phyloP scores from a whole-genome alignment of 2,329 filamentous ascomycete species.

The Cercospora berteroae region DNA sequence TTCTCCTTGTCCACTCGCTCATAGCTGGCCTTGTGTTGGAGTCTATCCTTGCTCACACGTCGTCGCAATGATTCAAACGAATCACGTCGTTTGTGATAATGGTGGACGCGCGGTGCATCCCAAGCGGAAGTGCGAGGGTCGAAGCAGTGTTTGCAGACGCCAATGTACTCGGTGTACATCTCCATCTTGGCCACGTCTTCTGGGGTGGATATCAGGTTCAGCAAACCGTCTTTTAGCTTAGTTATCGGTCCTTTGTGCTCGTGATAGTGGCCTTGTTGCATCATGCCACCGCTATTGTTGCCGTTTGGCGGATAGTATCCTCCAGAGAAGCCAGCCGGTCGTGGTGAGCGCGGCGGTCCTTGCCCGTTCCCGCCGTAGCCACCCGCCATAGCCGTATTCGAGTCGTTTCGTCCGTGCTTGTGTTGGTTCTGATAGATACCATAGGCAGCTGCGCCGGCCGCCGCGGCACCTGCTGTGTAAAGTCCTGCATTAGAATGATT shows the following conservation, averaged over 20 bases:
- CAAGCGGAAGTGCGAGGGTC: constrained; percentile 56
- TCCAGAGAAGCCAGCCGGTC: constrained; percentile 8
- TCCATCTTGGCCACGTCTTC: constrained; percentile 66
- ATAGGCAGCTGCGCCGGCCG: constrained; percentile 44
- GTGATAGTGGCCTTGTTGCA: constrained; percentile 40
- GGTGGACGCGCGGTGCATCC: constrained; percentile 61
- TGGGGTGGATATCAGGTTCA: constrained; percentile 39
- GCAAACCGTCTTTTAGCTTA: constrained; percentile 59
- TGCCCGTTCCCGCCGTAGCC: constrained; percentile 23
- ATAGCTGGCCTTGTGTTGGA: constrained; percentile 34
- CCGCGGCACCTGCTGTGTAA: constrained; percentile 49
- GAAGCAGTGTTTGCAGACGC: constrained; percentile 64
- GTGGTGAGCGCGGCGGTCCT: constrained; percentile 26
- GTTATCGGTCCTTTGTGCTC: constrained; percentile 57
- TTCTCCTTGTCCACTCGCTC: constrained; percentile 59
- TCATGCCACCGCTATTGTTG: constrained; percentile 18
- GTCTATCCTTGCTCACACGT: constrained; percentile 28
- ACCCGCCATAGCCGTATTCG: constrained; percentile 19
- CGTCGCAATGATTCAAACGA: constrained; percentile 35
- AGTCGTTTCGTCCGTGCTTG: constrained; percentile 26
- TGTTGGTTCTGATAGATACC: constrained; percentile 41
- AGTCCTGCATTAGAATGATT: constrained; percentile 45
- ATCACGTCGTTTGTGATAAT: constrained; percentile 46
- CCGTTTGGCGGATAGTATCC: constrained; percentile 20
- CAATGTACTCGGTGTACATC: constrained; percentile 66